A percentile compares a stretch with the other conserved stretches of the same genome.
Conservation (phyloP, 1,284 basidiomycete genomes). For the Ganoderma lingzhi region DNA sequence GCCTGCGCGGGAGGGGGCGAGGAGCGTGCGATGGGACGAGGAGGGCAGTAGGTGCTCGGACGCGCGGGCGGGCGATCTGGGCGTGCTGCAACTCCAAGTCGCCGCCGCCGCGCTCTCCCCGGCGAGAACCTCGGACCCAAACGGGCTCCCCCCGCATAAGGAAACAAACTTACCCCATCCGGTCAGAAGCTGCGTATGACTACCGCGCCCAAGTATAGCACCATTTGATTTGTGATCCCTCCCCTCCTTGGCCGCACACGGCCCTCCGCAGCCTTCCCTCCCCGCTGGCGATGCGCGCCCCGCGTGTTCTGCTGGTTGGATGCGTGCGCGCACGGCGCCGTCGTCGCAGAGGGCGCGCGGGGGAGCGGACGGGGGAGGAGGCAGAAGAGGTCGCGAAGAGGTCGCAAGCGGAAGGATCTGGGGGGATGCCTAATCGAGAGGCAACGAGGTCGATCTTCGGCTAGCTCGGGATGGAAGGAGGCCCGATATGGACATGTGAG, state of each 20-base stretch:
- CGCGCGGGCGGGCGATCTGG: constrained; percentile 10
- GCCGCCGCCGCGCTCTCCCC: constrained; percentile 7
- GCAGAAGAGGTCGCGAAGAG: constrained; percentile 16
- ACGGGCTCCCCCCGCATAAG: constrained; percentile 25
- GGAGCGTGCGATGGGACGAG: constrained; percentile 8
- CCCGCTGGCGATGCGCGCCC: not conserved
- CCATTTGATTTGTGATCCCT: constrained; percentile 28
- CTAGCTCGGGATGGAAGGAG: constrained; percentile 37
- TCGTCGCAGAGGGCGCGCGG: not conserved
- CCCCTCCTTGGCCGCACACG: constrained; percentile 21
- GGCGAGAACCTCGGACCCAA: constrained; percentile 28
- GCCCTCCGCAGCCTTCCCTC: constrained; percentile 21
- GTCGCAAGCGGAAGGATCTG: constrained; percentile 31
- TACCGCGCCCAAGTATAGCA: constrained; percentile 33
- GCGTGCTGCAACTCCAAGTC: constrained; percentile 16
- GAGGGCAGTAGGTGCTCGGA: constrained; percentile 9
- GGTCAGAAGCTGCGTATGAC: constrained; percentile 28
- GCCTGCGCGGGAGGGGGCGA: not conserved
- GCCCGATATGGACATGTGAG: constrained; percentile 26
- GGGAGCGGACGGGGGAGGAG: constrained; percentile 22
- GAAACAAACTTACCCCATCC: constrained; percentile 29
- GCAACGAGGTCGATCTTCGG: constrained; percentile 39
- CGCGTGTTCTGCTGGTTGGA: constrained; percentile 6
- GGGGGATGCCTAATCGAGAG: constrained; percentile 31
- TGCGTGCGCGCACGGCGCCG: constrained; percentile 12